Base-by-base conservation (phyloP, 805 yeast genomes). In the Candida ascalaphidarum region DNA sequence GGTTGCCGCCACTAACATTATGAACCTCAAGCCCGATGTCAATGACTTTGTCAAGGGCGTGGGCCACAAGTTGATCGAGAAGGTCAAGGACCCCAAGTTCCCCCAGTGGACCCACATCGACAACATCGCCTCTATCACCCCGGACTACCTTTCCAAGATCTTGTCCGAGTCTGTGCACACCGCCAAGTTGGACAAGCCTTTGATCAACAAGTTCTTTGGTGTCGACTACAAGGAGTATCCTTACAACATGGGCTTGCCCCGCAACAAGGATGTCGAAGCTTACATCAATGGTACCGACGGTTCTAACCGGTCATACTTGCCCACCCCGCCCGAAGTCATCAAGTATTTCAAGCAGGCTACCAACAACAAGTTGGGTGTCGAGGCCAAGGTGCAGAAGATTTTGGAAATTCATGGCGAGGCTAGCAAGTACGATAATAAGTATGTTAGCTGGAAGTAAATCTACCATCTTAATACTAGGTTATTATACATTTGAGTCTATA, bases 161-260 rank as follows among this genome's bases (percentile, higher is more conserved):
- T 29, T 41, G 5, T 23, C 41, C 2, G 23, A 34, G 11, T 49
- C 64, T 1, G 20, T 38, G 10, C 25, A 26, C 26, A 34, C 46
- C 7, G 16, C 38, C 11, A 38, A 31, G 35, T 43, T 41, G 14
- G 29, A 33, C 3, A 15, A 39, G 7, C 61, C 71, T 9, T 55
- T 61, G 33, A 57, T 70, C 37, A 42, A 59, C 9, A 46, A 48
- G 26, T 65, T 49, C 39, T 54, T 60, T 31, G 59, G 59, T 23
- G 49, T 66, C 19, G 57, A 58, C 44, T 62, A 47, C 49, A 48
- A 47, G 22, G 37, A 50, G 13, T 73, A 73, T 39, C 85, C 86
- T 21, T 72, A 63, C 58, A 58, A 71, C 44, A 80, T 74, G 68
- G 95, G 94, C 17, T 65, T 92, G 40, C 97, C 97, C 28, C 62